phyloP scores from a whole-genome alignment of 352 stramenopile genomes.

The Globisporangium orthogonon region DNA sequence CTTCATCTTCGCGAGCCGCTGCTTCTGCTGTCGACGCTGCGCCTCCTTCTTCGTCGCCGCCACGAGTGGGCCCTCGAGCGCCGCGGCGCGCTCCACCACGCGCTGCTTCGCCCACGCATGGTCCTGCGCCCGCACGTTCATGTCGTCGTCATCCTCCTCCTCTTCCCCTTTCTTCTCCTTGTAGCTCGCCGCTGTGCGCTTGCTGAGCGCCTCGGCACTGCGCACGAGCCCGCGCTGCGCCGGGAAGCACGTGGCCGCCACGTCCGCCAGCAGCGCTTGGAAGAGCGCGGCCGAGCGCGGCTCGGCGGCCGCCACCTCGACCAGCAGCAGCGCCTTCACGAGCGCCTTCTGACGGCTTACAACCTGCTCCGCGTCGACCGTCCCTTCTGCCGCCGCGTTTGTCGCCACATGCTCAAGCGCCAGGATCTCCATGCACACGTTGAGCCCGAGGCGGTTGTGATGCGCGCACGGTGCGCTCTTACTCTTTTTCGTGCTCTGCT shows the following conservation, averaged over 20 bases:
- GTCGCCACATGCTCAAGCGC: constrained; percentile 42
- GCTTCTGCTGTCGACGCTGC: constrained; percentile 29
- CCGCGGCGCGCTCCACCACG: constrained; percentile 33
- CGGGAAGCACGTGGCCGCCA: constrained; percentile 32
- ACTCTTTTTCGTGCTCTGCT: background rate
- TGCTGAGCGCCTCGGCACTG: constrained; percentile 38
- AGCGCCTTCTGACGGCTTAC: constrained; percentile 47
- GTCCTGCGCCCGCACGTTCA: constrained; percentile 32
- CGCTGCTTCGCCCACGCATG: constrained; percentile 39
- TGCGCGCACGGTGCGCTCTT: constrained; percentile 39
- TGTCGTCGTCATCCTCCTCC: constrained; percentile 8
- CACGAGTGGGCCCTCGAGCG: constrained; percentile 28
- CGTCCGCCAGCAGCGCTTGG: constrained; percentile 40
- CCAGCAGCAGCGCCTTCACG: constrained; percentile 42
- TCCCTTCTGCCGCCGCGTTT: constrained; percentile 6
- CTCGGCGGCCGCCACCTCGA: constrained; percentile 43
- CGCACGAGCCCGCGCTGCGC: constrained; percentile 33
- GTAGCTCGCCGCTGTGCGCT: constrained; percentile 33
- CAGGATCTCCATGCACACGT: constrained; percentile 65
- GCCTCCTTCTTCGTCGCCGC: constrained; percentile 22
- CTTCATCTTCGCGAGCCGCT: constrained; percentile 27
- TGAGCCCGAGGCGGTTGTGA: constrained; percentile 65
- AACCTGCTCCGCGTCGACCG: constrained; percentile 11
- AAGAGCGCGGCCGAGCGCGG: constrained; percentile 46
- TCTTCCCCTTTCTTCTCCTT: constrained; percentile 15